Percentiles rank a stretch among this genome's conserved stretches.
These are phyloP conservation scores for Kluyveromyces lactis DNA, from an alignment of 805 yeast species.

Conservation along the genomic window DNA sequence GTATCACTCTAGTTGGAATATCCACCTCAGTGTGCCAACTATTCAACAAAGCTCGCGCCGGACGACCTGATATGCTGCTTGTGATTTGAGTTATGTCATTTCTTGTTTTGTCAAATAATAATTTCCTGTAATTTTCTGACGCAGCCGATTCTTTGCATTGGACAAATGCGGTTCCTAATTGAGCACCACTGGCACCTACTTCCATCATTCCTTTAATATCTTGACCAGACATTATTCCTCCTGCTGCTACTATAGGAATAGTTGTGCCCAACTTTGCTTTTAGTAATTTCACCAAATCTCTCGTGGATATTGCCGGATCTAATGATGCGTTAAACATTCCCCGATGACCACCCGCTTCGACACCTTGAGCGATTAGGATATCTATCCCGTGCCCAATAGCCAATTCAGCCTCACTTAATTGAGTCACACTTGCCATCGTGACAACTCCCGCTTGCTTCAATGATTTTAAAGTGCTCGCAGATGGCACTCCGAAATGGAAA, in stretches of 20 bases:
- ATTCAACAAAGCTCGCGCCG: constrained; percentile 30
- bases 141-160: constrained; percentile 26
- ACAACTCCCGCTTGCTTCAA: constrained; percentile 33
- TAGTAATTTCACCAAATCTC: constrained; percentile 15
- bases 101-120: constrained; percentile 6
- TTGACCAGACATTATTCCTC: constrained; percentile 38
- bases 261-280: constrained; percentile 5
- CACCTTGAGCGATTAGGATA: constrained; percentile 47
- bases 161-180: constrained; percentile 47
- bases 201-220: constrained; percentile 27
- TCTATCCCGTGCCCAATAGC: constrained; percentile 32
- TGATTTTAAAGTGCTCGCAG: constrained; percentile 22
- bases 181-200: constrained; percentile 44
- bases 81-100: constrained; percentile 21
- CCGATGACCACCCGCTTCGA: constrained; percentile 61
- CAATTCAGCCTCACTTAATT: constrained; percentile 33
- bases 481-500: constrained; percentile 47
- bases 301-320: constrained; percentile 31
- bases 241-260: constrained; percentile 37
- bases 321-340: constrained; percentile 38
- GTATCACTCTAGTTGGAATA: background rate
- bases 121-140: background rate
- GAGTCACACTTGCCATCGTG: constrained; percentile 42
- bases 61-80: constrained; percentile 32
- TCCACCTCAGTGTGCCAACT: background rate